These are phyloP conservation scores for Diaporthe ampelina DNA, from an alignment of 2,329 filamentous ascomycete genomes.

Conservation along the genomic window DNA sequence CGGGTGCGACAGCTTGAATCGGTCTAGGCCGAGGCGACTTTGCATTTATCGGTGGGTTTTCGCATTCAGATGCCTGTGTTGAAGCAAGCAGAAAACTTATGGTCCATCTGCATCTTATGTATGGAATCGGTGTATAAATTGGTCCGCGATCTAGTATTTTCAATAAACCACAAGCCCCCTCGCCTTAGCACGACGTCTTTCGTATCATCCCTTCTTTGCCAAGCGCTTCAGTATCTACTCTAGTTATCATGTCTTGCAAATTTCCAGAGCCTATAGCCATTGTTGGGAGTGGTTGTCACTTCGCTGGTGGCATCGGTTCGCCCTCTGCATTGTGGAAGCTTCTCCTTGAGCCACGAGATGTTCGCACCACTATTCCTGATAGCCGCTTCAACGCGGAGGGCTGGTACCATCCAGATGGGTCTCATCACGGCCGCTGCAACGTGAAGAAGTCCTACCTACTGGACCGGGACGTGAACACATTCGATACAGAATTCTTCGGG, in stretches of 20 bases:
- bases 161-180: too few species aligned
- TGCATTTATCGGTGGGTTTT: not conserved
- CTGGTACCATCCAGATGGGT: conserved; percentile 42
- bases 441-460: conserved; percentile 45
- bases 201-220: not conserved
- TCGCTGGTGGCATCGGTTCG: conserved; percentile 2
- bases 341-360: conserved; percentile 19
- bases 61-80: not conserved
- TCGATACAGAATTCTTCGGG: conserved; percentile 56
- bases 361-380: conserved; percentile 17
- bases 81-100: not conserved
- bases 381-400: conserved; percentile 42
- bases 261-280: conserved; percentile 28
- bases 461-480: conserved; percentile 43
- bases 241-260: not conserved
- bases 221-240: not conserved
- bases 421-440: conserved; percentile 46
- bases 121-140: too few species aligned
- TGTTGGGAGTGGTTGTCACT: conserved; percentile 33
- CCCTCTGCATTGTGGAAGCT: conserved; percentile 31
- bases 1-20: not conserved
- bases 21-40: not conserved
- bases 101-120: too few species aligned
- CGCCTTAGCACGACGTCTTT: not conserved
- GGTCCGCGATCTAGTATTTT: too few species aligned